Evolutionary conservation across 2,329 filamentous ascomycete species (phyloP).

Genomic region (Colletotrichum graminicola): DNA sequence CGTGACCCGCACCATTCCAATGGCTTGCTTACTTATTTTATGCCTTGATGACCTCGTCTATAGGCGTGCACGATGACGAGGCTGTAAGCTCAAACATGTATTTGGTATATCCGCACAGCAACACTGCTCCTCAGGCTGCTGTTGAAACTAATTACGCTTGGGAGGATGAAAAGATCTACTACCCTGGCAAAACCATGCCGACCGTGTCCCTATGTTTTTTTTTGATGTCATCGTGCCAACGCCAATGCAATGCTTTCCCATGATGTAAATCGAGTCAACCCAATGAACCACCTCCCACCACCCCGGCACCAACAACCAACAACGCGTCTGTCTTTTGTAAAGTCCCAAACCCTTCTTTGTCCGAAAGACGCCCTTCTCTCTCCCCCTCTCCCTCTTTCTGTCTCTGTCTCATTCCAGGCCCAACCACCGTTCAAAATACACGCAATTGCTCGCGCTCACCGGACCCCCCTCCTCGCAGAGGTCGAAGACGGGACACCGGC

Average conservation of each 20-base stretch:
- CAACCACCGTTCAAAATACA: conserved; percentile 92
- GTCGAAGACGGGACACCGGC: conserved; percentile 91
- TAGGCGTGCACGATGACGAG: no score
- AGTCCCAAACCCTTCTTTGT: background rate
- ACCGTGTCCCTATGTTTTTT: conserved; percentile 4
- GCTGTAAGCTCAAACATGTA: background rate
- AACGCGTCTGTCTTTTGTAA: background rate
- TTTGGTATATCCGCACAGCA: conserved; percentile 28
- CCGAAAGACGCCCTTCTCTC: background rate
- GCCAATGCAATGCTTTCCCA: conserved; percentile 41
- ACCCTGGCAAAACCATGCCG: conserved; percentile 23
- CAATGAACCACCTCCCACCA: background rate
- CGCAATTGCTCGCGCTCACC: conserved; percentile 89
- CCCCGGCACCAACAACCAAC: background rate
- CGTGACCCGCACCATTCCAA: background rate
- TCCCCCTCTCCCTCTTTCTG: background rate
- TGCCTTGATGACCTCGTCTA: background rate
- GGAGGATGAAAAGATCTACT: conserved; percentile 25
- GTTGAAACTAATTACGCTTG: conserved; percentile 5
- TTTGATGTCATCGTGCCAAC: conserved; percentile 33
- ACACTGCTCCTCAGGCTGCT: background rate
- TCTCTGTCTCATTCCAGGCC: conserved; percentile 47
- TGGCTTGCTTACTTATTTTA: background rate
- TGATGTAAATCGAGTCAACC: conserved; percentile 28
- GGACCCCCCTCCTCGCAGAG: conserved; percentile 92